Percentiles rank a stretch among this genome's conserved stretches.
phyloP scores from a whole-genome alignment of 2,329 filamentous ascomycete genomes.

The Acrodontium crateriforme region DNA sequence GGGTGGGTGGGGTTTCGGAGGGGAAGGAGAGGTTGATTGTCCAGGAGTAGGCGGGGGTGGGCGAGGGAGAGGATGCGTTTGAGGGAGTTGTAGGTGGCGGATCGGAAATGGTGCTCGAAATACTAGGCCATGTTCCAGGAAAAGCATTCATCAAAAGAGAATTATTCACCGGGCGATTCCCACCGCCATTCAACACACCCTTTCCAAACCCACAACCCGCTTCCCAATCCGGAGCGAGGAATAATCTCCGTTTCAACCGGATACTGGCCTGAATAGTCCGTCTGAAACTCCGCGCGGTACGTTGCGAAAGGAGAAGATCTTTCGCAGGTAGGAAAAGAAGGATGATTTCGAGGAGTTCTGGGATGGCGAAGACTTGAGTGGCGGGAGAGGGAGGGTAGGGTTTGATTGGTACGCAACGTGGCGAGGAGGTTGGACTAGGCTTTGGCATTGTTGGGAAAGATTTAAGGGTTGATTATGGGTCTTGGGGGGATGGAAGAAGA shows the following conservation, averaged over 20 bases:
- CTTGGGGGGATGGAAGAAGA: too few relatives aligned
- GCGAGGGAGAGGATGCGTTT: too few relatives aligned
- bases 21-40: conserved; percentile 21
- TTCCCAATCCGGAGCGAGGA: conserved; percentile 22
- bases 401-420: too few relatives aligned
- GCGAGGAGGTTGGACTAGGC: too few relatives aligned
- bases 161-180: conserved; percentile 19
- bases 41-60: conserved; percentile 22
- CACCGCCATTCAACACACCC: conserved; percentile 9
- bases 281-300: conserved; percentile 14
- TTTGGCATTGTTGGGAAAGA: too few relatives aligned
- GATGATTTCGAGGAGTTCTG: conserved; percentile 2
- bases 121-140: conserved; percentile 8
- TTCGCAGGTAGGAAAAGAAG: neutral
- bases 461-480: too few relatives aligned
- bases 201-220: too few relatives aligned
- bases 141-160: conserved; percentile 20
- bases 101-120: conserved; percentile 1
- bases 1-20: conserved; percentile 8
- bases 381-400: too few relatives aligned
- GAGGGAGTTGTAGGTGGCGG: too few relatives aligned
- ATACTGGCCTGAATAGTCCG: conserved; percentile 15
- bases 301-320: neutral
- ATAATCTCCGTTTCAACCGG: conserved; percentile 20
- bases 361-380: conserved; percentile 1